Evolutionary conservation across 179 eudicot genomes (phyloP).

Genomic region (Spergularia azorica): DNA sequence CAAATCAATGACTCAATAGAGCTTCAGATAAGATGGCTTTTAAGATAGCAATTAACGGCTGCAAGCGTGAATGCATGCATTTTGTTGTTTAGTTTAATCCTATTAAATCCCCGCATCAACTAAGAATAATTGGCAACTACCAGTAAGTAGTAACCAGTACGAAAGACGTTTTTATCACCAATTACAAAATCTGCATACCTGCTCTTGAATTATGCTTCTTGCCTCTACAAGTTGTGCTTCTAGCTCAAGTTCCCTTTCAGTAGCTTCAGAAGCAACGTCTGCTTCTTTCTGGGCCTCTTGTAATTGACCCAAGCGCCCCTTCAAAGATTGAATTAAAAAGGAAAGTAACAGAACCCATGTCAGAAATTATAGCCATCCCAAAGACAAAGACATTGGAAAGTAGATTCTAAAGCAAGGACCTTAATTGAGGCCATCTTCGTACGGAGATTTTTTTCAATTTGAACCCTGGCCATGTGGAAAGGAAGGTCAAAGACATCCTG

Average conservation of each 20-base stretch:
- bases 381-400: background rate
- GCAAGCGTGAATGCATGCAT: background rate
- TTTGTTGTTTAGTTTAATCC: background rate
- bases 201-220: conserved; percentile 98
- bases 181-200: conserved; percentile 47
- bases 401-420: conserved; percentile 36
- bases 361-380: conserved; percentile 6
- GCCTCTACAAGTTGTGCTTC: conserved; percentile 99
- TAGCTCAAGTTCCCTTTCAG: conserved; percentile 98
- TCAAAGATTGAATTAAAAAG: conserved; percentile 6
- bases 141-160: background rate
- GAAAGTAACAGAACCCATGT: conserved; percentile 4
- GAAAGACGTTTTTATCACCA: background rate
- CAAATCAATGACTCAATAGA: no score
- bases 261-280: conserved; percentile 91
- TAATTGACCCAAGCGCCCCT: conserved; percentile 92
- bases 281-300: conserved; percentile 94
- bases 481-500: conserved; percentile 99
- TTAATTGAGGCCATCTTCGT: conserved; percentile 89
- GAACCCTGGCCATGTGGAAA: conserved; percentile 95
- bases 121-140: background rate
- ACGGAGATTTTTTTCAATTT: conserved; percentile 95
- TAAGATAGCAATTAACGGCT: background rate
- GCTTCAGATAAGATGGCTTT: no score
- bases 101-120: background rate